Percentiles rank a stretch among this genome's conserved stretches.
Evolutionary conservation across 2,329 filamentous ascomycete species (phyloP).

Genomic region (Bipolaris sorokiniana): DNA sequence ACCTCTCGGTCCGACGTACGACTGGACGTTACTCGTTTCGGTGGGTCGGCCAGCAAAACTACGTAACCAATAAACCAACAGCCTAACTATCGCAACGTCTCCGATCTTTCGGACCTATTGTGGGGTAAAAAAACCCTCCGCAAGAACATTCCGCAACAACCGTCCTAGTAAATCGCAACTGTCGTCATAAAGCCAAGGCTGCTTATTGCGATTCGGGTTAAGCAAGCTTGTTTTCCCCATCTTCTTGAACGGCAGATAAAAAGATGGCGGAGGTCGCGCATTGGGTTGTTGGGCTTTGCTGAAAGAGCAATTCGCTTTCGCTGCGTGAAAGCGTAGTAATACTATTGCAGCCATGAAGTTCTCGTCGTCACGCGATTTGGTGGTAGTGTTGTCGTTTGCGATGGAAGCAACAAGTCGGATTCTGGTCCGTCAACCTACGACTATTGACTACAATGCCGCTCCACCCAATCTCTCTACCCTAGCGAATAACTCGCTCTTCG

Average conservation of each 20-base stretch:
- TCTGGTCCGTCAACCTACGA: conserved; percentile 13
- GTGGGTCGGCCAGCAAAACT: not conserved
- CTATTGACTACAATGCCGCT: conserved; percentile 23
- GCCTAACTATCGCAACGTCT: not conserved
- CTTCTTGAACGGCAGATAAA: conserved; percentile 1
- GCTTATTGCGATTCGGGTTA: not conserved
- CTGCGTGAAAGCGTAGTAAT: not conserved
- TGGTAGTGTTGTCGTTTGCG: conserved; percentile 2
- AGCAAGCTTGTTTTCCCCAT: not conserved
- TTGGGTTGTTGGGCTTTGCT: too few relatives aligned
- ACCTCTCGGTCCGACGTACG: conserved; percentile 1
- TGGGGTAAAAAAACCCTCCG: conserved; percentile 1
- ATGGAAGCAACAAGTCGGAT: conserved; percentile 8
- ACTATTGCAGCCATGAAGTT: conserved; percentile 7
- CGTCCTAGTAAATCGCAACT: not conserved
- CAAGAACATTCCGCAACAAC: not conserved
- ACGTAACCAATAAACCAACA: not conserved
- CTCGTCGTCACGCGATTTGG: conserved; percentile 4
- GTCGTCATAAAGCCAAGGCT: conserved; percentile 10
- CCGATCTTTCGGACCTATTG: conserved; percentile 8
- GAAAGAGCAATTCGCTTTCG: not conserved
- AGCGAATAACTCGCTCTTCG: conserved; percentile 22
- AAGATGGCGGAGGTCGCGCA: not conserved
- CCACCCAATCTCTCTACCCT: conserved; percentile 29
- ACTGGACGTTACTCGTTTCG: conserved; percentile 5